A percentile compares a stretch with the other conserved stretches of the same genome.
Conservation (phyloP, 148 eudicot species). For the Chenopodium formosanum region DNA sequence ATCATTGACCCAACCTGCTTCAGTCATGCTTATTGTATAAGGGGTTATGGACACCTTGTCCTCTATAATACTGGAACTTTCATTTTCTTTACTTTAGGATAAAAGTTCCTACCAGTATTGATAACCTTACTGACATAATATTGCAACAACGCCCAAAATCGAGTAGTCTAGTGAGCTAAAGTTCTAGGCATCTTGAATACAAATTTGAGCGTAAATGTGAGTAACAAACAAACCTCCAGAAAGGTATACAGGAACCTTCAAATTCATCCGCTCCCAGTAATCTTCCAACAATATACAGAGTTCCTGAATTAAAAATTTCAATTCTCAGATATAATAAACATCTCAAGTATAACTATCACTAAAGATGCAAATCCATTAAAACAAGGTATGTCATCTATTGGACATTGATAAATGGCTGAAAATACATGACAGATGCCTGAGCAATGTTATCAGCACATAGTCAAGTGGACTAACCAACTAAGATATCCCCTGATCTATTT, state of each 20-base stretch:
- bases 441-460: neutral
- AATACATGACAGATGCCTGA: neutral
- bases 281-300: slow-evolving; percentile 85
- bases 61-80: neutral
- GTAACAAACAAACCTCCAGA: slow-evolving; percentile 64
- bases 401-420: neutral
- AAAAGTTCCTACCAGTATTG: neutral
- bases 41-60: neutral
- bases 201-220: neutral
- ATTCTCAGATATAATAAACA: neutral
- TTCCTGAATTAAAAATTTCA: slow-evolving; percentile 43
- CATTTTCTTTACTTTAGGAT: neutral
- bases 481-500: neutral
- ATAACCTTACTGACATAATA: neutral
- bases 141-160: neutral
- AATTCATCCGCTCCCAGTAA: slow-evolving; percentile 92
- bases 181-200: neutral
- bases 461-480: no score
- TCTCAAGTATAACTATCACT: neutral
- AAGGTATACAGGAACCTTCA: slow-evolving; percentile 87
- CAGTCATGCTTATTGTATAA: neutral
- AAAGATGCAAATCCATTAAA: neutral
- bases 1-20: neutral
- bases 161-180: neutral
- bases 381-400: neutral